These are phyloP conservation scores for Erythrophleum ivorense DNA, from an alignment of 331 rosid species.

Conservation along the genomic window DNA sequence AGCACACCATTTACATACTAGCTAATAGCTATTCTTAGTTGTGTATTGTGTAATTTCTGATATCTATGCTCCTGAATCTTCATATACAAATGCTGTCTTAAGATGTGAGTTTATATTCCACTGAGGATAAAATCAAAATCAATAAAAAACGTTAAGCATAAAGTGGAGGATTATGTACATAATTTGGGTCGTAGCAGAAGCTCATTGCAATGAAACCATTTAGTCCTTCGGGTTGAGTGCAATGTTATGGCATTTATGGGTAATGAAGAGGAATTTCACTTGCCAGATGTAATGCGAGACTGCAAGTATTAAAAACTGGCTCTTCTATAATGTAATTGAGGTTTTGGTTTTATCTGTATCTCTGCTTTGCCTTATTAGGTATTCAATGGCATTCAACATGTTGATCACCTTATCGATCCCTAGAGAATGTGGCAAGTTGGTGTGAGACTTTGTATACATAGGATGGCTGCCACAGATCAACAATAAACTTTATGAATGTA, in stretches of 20 bases:
- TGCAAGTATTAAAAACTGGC: background rate
- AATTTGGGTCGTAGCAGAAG: background rate
- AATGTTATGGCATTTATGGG: background rate
- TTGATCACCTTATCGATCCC: background rate
- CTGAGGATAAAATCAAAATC: background rate
- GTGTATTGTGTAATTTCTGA: background rate
- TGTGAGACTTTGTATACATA: background rate
- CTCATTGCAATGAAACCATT: background rate
- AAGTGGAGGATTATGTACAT: background rate
- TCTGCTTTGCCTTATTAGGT: background rate
- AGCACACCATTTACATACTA: background rate
- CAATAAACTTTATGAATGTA: background rate
- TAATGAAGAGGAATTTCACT: background rate
- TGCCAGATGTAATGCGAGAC: background rate
- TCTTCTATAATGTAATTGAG: background rate
- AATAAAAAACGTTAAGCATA: constrained; percentile 1
- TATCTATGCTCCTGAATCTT: constrained; percentile 4
- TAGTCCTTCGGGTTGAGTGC: background rate
- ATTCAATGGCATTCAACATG: background rate
- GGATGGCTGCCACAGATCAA: background rate
- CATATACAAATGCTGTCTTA: background rate
- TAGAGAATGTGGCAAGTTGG: background rate
- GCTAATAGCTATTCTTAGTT: background rate
- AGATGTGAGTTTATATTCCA: background rate
- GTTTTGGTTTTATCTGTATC: constrained; percentile 12